Conservation (phyloP, 1,284 basidiomycete genomes). For the Ceratobasidium sp. region DNA sequence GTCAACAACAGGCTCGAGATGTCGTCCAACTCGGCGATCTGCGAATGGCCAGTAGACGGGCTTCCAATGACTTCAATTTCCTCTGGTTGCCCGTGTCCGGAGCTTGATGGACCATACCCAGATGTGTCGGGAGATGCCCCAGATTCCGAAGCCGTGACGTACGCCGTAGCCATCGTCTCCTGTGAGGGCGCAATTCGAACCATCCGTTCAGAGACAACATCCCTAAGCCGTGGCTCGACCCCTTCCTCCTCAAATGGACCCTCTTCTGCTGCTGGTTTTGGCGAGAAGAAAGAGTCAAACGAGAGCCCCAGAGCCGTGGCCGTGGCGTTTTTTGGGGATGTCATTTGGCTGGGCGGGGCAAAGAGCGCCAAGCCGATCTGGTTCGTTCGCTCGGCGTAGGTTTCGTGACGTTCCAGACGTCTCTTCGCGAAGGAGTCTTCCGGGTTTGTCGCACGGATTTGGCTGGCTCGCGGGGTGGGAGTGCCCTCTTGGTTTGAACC, state of each 20-base stretch:
- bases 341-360: not conserved
- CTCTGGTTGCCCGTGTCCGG: not conserved
- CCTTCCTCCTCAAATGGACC: not conserved
- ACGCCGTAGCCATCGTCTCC: conserved; percentile 20
- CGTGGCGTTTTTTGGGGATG: not conserved
- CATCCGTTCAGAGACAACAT: conserved; percentile 24
- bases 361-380: conserved; percentile 27
- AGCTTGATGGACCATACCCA: not conserved
- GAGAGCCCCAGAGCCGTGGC: conserved; percentile 2
- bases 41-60: conserved; percentile 26
- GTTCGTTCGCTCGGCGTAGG: conserved; percentile 13
- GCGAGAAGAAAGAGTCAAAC: conserved; percentile 40
- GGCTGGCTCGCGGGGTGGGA: not conserved
- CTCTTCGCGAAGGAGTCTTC: not conserved
- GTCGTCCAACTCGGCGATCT: conserved; percentile 35
- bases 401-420: not conserved
- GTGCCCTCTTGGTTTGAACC: conserved; percentile 1
- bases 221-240: not conserved
- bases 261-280: not conserved
- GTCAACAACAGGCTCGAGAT: conserved; percentile 16
- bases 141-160: conserved; percentile 25
- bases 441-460: not conserved
- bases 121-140: not conserved
- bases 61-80: conserved; percentile 30
- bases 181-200: conserved; percentile 25